phyloP scores from a whole-genome alignment of 306 rosid genomes.

The Castanea mollissima region DNA sequence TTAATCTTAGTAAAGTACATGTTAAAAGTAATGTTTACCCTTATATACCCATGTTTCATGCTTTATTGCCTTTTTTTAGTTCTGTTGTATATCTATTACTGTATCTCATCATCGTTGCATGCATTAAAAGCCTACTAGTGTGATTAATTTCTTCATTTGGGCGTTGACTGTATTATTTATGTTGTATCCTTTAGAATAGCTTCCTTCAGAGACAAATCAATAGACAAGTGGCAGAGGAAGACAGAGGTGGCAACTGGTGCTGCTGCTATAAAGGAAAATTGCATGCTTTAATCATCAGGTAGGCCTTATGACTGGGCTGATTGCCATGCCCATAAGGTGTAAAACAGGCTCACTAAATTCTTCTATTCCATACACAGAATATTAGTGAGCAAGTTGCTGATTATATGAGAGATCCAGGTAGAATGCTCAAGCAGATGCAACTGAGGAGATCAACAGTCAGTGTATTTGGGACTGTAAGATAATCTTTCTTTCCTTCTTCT shows the following conservation, averaged over 20 bases:
- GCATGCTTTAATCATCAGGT: constrained; percentile 95
- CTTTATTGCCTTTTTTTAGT: not conserved
- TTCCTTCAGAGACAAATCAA: constrained; percentile 73
- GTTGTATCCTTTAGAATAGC: constrained; percentile 55
- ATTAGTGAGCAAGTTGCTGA: constrained; percentile 77
- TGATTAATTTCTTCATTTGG: not conserved
- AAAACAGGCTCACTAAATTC: constrained; percentile 2
- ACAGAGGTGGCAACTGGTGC: constrained; percentile 88
- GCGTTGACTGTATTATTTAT: constrained; percentile 11
- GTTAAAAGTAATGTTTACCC: not conserved
- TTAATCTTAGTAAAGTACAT: not conserved
- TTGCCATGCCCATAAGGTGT: not conserved
- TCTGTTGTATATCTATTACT: too few relatives aligned
- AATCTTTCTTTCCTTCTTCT: not conserved
- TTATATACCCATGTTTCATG: not conserved
- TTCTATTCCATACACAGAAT: constrained; percentile 44
- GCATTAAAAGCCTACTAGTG: not conserved
- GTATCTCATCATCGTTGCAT: not conserved
- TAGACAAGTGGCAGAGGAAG: constrained; percentile 91
- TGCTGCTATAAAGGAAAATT: constrained; percentile 77
- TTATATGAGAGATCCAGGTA: constrained; percentile 92
- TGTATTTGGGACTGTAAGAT: constrained; percentile 73
- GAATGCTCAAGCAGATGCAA: constrained; percentile 86
- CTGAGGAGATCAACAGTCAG: constrained; percentile 53
- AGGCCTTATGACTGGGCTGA: constrained; percentile 24